A percentile compares a stretch with the other conserved stretches of the same genome.
These are phyloP conservation scores for Penicillium simplicissimum DNA, from an alignment of 495 filamentous ascomycete species.

Conservation along the genomic window DNA sequence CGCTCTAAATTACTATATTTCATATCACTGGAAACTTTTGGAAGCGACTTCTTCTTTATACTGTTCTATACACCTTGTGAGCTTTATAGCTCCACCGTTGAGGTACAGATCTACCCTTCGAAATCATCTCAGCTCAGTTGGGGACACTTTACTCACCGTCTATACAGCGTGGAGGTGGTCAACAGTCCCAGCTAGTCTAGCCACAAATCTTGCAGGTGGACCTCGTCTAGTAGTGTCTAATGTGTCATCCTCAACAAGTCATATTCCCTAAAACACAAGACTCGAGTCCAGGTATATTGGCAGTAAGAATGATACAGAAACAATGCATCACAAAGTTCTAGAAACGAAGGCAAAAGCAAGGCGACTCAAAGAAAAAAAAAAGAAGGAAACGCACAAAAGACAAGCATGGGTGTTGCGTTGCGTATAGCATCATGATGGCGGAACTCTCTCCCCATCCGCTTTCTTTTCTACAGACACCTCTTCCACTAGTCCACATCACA, in stretches of 20 bases:
- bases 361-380: slow-evolving; percentile 13
- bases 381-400: slow-evolving; percentile 17
- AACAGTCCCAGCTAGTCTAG: not conserved
- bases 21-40: too few relatives aligned
- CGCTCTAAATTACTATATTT: too few relatives aligned
- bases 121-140: not conserved
- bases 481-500: slow-evolving; percentile 4
- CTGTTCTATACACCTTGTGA: too few relatives aligned
- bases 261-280: slow-evolving; percentile 1
- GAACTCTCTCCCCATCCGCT: slow-evolving; percentile 21
- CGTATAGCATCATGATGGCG: slow-evolving; percentile 36
- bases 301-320: slow-evolving; percentile 16
- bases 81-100: too few relatives aligned
- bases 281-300: slow-evolving; percentile 18
- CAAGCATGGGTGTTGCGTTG: slow-evolving; percentile 25
- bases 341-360: slow-evolving; percentile 3
- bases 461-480: slow-evolving; percentile 29
- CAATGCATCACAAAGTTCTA: slow-evolving; percentile 28
- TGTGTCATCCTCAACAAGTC: not conserved
- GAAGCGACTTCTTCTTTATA: too few relatives aligned
- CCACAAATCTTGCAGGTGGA: not conserved
- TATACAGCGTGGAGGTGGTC: not conserved
- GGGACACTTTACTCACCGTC: not conserved
- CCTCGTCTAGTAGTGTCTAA: not conserved
- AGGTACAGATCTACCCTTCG: not conserved